Base-by-base conservation (phyloP, 1,284 basidiomycete genomes). In the Leccinum cinnamomeum region DNA sequence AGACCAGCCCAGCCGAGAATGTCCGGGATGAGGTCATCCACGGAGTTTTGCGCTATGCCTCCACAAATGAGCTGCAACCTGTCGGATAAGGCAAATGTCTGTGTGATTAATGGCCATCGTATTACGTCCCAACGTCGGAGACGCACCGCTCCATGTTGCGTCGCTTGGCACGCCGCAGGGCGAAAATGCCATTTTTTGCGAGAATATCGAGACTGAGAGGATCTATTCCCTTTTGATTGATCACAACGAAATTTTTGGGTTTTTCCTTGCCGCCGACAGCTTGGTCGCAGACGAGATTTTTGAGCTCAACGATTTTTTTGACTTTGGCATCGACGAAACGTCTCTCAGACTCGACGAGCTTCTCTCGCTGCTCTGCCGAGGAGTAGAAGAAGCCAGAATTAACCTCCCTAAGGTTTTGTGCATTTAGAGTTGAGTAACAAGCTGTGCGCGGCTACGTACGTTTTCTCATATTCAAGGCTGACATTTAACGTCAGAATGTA, bases 331-430 rank as follows among this genome's bases (percentile, higher is more conserved):
- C 97, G 55, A 97, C 92, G 75, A 97, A 97, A 64, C 88, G 86
- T 61, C 97, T 88, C 76, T 99, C 97, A 3, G 95, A 95, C 79
- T 99, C 97, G 64, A 99, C 95, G 12, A 99, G 89, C 81, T 98
- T 99, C 79, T 99, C 97, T 48, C 97, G 89, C 79, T 99, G 97
- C 74, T 98, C 97, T 12, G 97, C 92, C 2, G 95, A 96, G 4
- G 95, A 98, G 80, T 99, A 99, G 85, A 98, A 99, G 86, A 99
- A 99, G 20, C 95, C 90, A 55, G 97, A 98, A 82, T 99, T 99
- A 76, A 99, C 94, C 84, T 99, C 97, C 67, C 95, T 97, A 68
- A 64, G 61, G 64, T 57, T 67, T 54, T 63, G 53, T 70, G 60
- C 72, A 61, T 67, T 64, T 61, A 72, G 67, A 64, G 66, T 59